A percentile compares a stretch with the other conserved stretches of the same genome.
Evolutionary conservation across 495 filamentous ascomycete genomes (phyloP).

Genomic region (Aspergillus sclerotioniger): DNA sequence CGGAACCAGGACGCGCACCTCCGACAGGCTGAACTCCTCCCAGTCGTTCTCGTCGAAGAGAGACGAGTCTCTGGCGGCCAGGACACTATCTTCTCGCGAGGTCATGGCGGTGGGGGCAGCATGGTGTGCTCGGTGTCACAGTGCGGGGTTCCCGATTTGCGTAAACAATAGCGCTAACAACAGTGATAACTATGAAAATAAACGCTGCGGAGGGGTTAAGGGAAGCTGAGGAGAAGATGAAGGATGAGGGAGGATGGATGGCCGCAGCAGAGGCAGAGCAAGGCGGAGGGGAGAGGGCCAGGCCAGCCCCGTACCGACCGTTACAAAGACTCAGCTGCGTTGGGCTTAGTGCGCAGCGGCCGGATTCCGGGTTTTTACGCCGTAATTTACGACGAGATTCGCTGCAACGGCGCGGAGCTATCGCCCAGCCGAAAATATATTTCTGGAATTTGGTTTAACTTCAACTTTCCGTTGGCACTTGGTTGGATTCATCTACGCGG

Average conservation of each 20-base stretch:
- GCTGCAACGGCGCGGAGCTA: neutral
- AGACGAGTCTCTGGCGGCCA: slow-evolving; percentile 53
- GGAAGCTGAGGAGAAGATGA: neutral
- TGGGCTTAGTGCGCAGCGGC: no score
- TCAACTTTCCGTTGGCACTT: no score
- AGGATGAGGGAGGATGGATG: no score
- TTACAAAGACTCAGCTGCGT: no score
- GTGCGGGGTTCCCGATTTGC: no score
- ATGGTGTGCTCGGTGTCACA: slow-evolving; percentile 18
- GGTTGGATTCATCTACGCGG: no score
- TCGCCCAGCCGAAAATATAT: no score
- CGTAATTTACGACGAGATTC: neutral
- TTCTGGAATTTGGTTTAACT: no score
- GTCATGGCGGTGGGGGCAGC: slow-evolving; percentile 40
- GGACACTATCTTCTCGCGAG: slow-evolving; percentile 53
- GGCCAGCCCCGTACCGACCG: no score
- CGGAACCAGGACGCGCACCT: slow-evolving; percentile 51
- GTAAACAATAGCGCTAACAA: no score
- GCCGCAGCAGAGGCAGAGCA: neutral
- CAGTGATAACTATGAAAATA: neutral
- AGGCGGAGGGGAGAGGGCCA: neutral
- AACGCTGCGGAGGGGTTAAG: neutral
- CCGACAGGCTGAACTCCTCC: slow-evolving; percentile 54
- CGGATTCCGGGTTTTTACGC: neutral
- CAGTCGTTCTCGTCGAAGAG: slow-evolving; percentile 58